A percentile compares a stretch with the other conserved stretches of the same genome.
phyloP scores from a whole-genome alignment of 1,139 yeast genomes.

The Magnusiomyces ingens region DNA sequence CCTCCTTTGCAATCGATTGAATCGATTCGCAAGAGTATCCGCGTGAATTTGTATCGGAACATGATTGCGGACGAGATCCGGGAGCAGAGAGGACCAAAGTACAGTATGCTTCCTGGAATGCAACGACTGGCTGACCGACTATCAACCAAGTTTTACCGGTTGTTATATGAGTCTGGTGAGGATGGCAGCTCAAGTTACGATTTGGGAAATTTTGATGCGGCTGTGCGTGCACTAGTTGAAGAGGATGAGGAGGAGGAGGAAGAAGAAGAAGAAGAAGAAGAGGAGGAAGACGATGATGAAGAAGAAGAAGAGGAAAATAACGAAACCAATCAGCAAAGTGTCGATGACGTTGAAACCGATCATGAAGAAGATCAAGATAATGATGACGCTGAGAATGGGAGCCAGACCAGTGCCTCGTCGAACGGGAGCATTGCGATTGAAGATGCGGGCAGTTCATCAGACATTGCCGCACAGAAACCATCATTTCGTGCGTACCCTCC shows the following conservation, averaged over 20 bases:
- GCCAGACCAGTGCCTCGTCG: neutral
- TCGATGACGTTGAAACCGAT: neutral
- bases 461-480: neutral
- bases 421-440: neutral
- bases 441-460: neutral
- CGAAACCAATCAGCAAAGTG: neutral
- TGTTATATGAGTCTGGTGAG: too few relatives aligned
- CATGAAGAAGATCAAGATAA: neutral
- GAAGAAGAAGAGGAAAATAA: neutral
- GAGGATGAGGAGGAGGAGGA: neutral
- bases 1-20: neutral
- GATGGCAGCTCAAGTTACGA: neutral
- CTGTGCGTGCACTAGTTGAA: neutral
- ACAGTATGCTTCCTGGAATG: too few relatives aligned
- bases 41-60: neutral
- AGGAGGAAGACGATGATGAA: neutral
- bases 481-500: neutral
- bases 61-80: neutral
- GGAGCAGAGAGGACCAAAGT: neutral
- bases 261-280: neutral
- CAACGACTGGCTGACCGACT: too few relatives aligned
- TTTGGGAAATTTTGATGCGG: neutral
- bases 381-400: neutral
- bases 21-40: neutral
- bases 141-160: too few relatives aligned